A percentile compares a stretch with the other conserved stretches of the same genome.
Evolutionary conservation across 192 early-diverging fungal genomes (phyloP).

Genomic region (Entomortierella lignicola): DNA sequence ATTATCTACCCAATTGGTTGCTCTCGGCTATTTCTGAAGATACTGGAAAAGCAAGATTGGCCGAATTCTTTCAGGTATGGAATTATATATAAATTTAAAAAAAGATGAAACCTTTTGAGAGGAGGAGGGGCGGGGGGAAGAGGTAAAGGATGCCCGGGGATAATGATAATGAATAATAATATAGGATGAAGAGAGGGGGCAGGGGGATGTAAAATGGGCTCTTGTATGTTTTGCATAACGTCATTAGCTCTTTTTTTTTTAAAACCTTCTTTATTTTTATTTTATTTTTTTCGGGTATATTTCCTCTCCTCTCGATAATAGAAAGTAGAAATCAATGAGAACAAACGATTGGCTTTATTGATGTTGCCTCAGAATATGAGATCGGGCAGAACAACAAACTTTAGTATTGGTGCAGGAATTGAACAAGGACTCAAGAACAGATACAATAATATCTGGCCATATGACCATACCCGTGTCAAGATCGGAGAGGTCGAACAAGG

Average conservation of each 20-base stretch:
- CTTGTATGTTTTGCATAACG: neutral
- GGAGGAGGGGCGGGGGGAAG: no score
- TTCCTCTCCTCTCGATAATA: slow-evolving; percentile 34
- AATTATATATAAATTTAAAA: no score
- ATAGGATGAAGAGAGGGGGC: no score
- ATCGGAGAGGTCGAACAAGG: slow-evolving; percentile 32
- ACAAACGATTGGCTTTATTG: slow-evolving; percentile 73
- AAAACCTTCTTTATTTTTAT: neutral
- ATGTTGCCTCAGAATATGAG: slow-evolving; percentile 72
- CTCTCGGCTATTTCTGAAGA: slow-evolving; percentile 10
- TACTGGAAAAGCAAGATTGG: slow-evolving; percentile 40
- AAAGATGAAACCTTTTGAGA: neutral
- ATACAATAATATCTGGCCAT: slow-evolving; percentile 90
- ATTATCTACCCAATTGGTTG: slow-evolving; percentile 40
- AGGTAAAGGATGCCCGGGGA: no score
- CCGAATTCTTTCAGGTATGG: slow-evolving; percentile 57
- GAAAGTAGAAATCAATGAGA: slow-evolving; percentile 75
- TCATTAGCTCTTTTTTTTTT: slow-evolving; percentile 5
- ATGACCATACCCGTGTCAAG: slow-evolving; percentile 72
- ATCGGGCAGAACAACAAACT: slow-evolving; percentile 63
- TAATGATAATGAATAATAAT: no score
- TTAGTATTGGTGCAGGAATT: slow-evolving; percentile 84
- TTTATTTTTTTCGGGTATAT: neutral
- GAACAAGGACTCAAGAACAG: slow-evolving; percentile 82
- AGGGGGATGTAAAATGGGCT: neutral